A percentile compares a stretch with the other conserved stretches of the same genome.
phyloP scores from a whole-genome alignment of 257 asterid genomes.

The Coffea canephora region DNA sequence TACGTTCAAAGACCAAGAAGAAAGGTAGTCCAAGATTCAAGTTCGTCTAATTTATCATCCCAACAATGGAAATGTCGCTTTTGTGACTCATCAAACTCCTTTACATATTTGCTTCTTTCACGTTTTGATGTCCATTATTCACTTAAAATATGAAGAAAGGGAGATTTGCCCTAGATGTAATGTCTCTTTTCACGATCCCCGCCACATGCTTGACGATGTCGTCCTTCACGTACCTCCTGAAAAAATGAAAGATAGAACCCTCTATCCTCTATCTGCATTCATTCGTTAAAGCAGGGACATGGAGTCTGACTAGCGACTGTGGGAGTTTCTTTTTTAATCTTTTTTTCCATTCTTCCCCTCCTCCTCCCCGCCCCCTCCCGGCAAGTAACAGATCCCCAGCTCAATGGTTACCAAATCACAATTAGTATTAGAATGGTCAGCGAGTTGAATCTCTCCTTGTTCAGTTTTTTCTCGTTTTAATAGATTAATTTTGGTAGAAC shows the following conservation, averaged over 20 bases:
- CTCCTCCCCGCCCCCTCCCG: no score
- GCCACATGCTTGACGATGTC: constrained; percentile 21
- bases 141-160: neutral
- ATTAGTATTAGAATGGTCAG: no score
- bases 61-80: constrained; percentile 1
- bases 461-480: no score
- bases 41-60: constrained; percentile 17
- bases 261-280: neutral
- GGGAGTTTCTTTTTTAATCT: neutral
- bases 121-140: neutral
- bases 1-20: constrained; percentile 22
- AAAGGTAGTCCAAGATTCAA: constrained; percentile 19
- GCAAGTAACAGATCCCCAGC: no score
- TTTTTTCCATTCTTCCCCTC: no score
- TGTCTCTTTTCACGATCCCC: constrained; percentile 20
- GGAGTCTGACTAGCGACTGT: no score
- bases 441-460: no score
- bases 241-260: neutral
- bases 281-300: no score
- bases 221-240: neutral
- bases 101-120: neutral
- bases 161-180: constrained; percentile 16
- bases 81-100: constrained; percentile 11
- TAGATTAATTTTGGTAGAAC: no score
- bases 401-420: no score